Evolutionary conservation across 371 early-diverging fungal genomes (phyloP), one percentile per base, ranked within the genome.

Genomic region (Lichtheimia corymbifera): DNA sequence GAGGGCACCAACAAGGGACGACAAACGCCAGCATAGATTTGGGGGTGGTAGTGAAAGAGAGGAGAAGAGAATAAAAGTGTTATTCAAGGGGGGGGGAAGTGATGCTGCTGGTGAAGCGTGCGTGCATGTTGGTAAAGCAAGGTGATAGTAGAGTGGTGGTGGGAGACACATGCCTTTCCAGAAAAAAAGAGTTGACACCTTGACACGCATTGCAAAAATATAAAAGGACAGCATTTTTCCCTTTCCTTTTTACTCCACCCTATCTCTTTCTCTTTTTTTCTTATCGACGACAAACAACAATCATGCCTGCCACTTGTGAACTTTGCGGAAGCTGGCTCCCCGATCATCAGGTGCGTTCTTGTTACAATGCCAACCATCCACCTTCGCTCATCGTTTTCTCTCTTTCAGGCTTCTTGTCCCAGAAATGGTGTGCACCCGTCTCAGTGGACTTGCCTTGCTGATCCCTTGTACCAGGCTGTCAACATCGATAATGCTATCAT

Each of bases 311-410:
- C 49, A 70, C 70, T 30, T 70, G 70, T 50, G 70, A 70, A 66
- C 70, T 70, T 20, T 70, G 70, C 42, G 70, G 70, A 51, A 49
- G 49, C 40, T 70, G 70, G 70, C 55, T 70, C 20, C 70, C 70
- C 22, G 28, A 70, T 22, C 70, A 70, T 41, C 51, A 59, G 57
- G 70, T 70, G 57, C 53, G 57, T 27, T 5, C 13, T 30, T 35
- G 5, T 35, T 27, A 18, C 53, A 15, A 14, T 30, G 27, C 18
- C 14, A 35, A 17, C 41, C 25, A 17, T n/a, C 6, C 30, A 45
- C n/a, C 24, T 58, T 14, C 14, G 50, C 47, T n/a, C 13, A 49
- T 6, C 20, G 41, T 24, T 53, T 25, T 43, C 43, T 58, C 30
- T 50, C 49, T 35, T 15, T 45, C 17, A 70, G 70, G 41, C 56